Conservation (phyloP, 352 stramenopile genomes). For the Aphanomyces euteiches region DNA sequence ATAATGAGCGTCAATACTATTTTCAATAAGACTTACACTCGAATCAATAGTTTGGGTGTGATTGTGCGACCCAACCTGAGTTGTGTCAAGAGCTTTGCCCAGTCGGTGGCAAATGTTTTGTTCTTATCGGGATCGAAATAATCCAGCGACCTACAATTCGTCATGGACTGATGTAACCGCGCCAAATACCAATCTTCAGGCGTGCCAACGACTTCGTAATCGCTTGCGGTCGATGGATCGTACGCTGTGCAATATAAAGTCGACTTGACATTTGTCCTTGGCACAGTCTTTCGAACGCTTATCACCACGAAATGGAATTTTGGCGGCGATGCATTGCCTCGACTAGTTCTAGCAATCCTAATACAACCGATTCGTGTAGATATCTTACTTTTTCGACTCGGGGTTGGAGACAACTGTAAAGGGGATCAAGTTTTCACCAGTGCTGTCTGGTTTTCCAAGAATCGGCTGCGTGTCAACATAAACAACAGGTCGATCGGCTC, state of each 20-base stretch:
- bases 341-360: background rate
- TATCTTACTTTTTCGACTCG: constrained; percentile 27
- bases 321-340: background rate
- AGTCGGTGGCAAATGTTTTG: constrained; percentile 51
- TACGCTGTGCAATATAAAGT: constrained; percentile 80
- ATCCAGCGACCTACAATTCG: constrained; percentile 31
- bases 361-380: too few species aligned
- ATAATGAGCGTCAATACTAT: background rate
- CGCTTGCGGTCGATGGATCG: constrained; percentile 69
- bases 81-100: constrained; percentile 44
- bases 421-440: constrained; percentile 42
- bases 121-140: constrained; percentile 58
- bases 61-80: constrained; percentile 59
- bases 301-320: constrained; percentile 65
- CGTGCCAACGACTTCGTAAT: constrained; percentile 69
- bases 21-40: constrained; percentile 41
- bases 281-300: constrained; percentile 55
- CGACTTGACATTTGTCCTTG: constrained; percentile 31
- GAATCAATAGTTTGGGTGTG: constrained; percentile 61
- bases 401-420: constrained; percentile 40
- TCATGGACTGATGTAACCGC: background rate
- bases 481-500: constrained; percentile 52
- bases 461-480: constrained; percentile 76
- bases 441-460: constrained; percentile 41
- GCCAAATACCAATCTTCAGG: constrained; percentile 49